Evolutionary conservation across 345 rosid genomes (phyloP), one percentile per base, ranked within the genome.

Genomic region (Gossypium herbaceum): DNA sequence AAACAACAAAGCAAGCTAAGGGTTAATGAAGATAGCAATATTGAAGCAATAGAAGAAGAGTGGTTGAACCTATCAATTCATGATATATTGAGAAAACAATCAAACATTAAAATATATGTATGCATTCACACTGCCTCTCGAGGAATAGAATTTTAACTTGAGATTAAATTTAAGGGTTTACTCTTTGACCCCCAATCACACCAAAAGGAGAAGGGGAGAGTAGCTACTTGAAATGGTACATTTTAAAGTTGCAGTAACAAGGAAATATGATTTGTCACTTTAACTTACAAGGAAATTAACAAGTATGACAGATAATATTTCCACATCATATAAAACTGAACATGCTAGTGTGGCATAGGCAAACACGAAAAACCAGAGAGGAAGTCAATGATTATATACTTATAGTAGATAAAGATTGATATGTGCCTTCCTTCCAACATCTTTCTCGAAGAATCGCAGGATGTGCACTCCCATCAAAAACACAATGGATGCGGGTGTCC

Each of bases 381-480:
- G 57, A 41, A 10, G 45, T 24, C 68, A 59, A 16, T 24, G 16
- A 68, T 70, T 39, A 79, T 56, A 78, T 57, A 91, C 87, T 85
- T 81, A 90, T 97, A 47, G 89, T 85, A 83, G 97, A 80, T 54
- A 91, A 78, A 75, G 89, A 89, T 77, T 89, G 78, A 74, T 88
- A 88, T 11, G 91, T 90, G 45, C 89, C 87, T 87, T 94, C 96
- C 80, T 93, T 93, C 97, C 99, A 91, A 85, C 98, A 88, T 85
- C 79, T 83, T 80, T 94, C 97, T 70, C 90, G 89, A 72, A 92
- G 92, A 85, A 92, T 85, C 74, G 82, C 75, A 64, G 92, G 88
- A 52, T 73, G 52, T 71, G 73, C 78, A 59, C 73, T 73, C 72
- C 86, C 84, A 77, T 78, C 67, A 74, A 91, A 94, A 76, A 68